Percentiles rank a stretch among this genome's conserved stretches.
Conservation (phyloP, 2,329 filamentous ascomycete genomes). For the Aspergillus fructus region DNA sequence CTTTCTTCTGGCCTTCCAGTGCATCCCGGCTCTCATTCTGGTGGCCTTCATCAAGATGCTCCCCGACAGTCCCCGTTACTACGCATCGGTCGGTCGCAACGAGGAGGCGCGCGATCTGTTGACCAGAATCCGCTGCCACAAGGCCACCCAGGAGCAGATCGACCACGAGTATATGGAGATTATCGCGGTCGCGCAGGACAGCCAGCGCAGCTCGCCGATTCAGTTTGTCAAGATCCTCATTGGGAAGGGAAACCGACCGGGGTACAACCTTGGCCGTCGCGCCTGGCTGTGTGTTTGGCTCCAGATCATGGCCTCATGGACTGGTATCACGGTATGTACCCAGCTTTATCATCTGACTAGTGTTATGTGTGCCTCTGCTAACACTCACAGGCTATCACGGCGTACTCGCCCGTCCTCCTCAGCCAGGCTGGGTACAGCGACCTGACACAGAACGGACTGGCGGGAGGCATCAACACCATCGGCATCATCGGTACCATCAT, state of each 20-base stretch:
- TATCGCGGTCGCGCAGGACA: constrained; percentile 29
- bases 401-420: constrained; percentile 32
- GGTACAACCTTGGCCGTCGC: constrained; percentile 37
- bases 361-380: no score
- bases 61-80: constrained; percentile 33
- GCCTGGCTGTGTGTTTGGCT: constrained; percentile 47
- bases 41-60: constrained; percentile 30
- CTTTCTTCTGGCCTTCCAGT: constrained; percentile 36
- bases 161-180: constrained; percentile 39
- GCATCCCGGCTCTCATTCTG: constrained; percentile 30
- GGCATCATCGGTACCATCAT: constrained; percentile 54
- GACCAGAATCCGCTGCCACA: constrained; percentile 31
- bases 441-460: constrained; percentile 45
- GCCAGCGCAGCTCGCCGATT: constrained; percentile 35
- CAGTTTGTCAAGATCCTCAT: constrained; percentile 41
- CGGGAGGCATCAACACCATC: constrained; percentile 53
- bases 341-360: no score
- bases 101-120: constrained; percentile 50
- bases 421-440: constrained; percentile 38
- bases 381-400: constrained; percentile 41
- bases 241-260: constrained; percentile 31
- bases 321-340: constrained; percentile 41
- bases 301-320: constrained; percentile 49
- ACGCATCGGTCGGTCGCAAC: constrained; percentile 39
- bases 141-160: constrained; percentile 25